Evolutionary conservation across 441 rosid species (phyloP).

Genomic region (Theobroma grandiflorum): DNA sequence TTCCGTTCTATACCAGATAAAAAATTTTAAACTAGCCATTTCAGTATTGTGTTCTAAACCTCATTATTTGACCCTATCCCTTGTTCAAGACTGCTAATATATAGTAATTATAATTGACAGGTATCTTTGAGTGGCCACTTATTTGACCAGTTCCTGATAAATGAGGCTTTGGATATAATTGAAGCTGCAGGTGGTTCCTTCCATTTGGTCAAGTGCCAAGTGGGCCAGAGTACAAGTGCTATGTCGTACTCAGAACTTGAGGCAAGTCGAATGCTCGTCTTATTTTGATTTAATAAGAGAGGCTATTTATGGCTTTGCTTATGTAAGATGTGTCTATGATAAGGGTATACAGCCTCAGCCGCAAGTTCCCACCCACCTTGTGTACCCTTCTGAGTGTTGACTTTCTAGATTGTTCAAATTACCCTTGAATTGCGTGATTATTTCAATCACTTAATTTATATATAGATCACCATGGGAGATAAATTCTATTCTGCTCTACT

Average conservation of each 20-base stretch:
- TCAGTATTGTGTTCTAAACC: constrained; percentile 5
- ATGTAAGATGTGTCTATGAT: not conserved
- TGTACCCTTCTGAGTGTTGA: not conserved
- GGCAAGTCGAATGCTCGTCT: constrained; percentile 49
- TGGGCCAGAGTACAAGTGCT: constrained; percentile 79
- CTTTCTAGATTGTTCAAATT: not conserved
- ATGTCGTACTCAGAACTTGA: constrained; percentile 89
- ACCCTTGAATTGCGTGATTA: constrained; percentile 6
- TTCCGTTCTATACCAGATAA: constrained; percentile 20
- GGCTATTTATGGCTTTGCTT: constrained; percentile 11
- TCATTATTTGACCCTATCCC: constrained; percentile 17
- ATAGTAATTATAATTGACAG: constrained; percentile 49
- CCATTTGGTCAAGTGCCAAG: constrained; percentile 84
- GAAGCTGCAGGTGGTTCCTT: constrained; percentile 94
- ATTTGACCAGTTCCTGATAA: constrained; percentile 89
- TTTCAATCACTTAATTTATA: not conserved
- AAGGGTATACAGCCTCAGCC: constrained; percentile 14
- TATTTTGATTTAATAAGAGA: not conserved
- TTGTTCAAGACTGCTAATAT: constrained; percentile 24
- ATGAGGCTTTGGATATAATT: constrained; percentile 93
- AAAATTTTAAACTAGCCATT: not conserved
- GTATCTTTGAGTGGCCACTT: constrained; percentile 95
- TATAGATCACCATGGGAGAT: not conserved
- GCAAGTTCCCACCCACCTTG: not conserved
- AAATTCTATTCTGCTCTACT: not conserved